Evolutionary conservation across 768 basidiomycete species (phyloP).

Genomic region (Suillus cothurnatus): DNA sequence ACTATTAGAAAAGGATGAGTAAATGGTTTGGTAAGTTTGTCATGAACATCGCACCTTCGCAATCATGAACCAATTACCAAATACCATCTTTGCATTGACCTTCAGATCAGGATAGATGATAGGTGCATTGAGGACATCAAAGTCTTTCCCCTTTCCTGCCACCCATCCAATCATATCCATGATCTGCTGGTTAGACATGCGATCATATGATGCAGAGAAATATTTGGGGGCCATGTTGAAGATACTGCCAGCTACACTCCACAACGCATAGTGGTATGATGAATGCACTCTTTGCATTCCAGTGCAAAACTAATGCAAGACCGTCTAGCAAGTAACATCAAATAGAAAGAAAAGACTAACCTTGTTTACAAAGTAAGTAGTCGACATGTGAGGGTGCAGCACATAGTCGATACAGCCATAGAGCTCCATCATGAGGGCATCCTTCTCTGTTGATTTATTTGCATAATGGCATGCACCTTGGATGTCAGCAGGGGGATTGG

Average conservation of each 20-base stretch:
- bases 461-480: not conserved
- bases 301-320: not conserved
- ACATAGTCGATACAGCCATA: not conserved
- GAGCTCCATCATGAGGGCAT: not conserved
- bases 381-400: not conserved
- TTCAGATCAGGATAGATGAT: slow-evolving; percentile 6
- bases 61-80: slow-evolving; percentile 2
- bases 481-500: not conserved
- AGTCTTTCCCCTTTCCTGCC: not conserved
- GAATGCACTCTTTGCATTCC: not conserved
- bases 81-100: slow-evolving; percentile 3
- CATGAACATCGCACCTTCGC: slow-evolving; percentile 2
- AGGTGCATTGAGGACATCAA: not conserved
- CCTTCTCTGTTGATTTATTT: not conserved
- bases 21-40: not conserved
- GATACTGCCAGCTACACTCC: not conserved
- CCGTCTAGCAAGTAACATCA: not conserved
- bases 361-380: not conserved
- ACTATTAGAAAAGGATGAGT: not conserved
- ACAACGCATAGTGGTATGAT: not conserved
- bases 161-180: not conserved
- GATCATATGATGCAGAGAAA: not conserved
- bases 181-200: not conserved
- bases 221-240: not conserved
- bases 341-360: not conserved